Conservation (phyloP, 169 alveolate genomes). For the Cryptosporidium andersoni region DNA sequence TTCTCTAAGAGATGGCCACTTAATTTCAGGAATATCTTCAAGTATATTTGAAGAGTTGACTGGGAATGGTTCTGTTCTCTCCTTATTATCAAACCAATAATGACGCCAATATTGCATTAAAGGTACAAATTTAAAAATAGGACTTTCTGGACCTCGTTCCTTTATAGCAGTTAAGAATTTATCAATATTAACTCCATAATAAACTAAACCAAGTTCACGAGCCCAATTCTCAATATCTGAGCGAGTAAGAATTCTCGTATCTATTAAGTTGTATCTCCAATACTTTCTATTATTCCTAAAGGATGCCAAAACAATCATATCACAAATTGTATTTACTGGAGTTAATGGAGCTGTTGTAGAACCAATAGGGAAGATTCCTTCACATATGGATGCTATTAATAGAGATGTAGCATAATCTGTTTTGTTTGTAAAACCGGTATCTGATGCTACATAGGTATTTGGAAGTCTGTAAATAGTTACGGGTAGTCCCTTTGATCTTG, state of each 20-base stretch:
- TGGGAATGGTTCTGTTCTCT: constrained; percentile 75
- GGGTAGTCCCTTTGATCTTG: constrained; percentile 75
- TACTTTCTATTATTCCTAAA: constrained; percentile 72
- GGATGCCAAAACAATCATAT: constrained; percentile 76
- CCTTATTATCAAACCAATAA: constrained; percentile 75
- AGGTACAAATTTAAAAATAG: constrained; percentile 78
- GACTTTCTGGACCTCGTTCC: constrained; percentile 78
- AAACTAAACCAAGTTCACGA: constrained; percentile 72
- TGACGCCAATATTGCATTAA: constrained; percentile 77
- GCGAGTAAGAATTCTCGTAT: constrained; percentile 73
- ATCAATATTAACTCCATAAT: constrained; percentile 77
- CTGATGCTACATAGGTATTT: constrained; percentile 77
- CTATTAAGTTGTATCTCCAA: constrained; percentile 77
- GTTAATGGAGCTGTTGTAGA: constrained; percentile 80
- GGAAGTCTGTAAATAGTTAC: constrained; percentile 77
- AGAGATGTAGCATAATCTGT: constrained; percentile 79
- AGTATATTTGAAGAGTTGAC: constrained; percentile 70
- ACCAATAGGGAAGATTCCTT: constrained; percentile 78
- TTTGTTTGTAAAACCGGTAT: constrained; percentile 78
- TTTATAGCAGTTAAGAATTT: constrained; percentile 75
- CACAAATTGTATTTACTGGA: constrained; percentile 77
- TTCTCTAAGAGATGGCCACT: constrained; percentile 74
- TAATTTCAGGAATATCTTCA: constrained; percentile 76
- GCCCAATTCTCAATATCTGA: constrained; percentile 75
- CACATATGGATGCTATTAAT: constrained; percentile 74